Conservation (phyloP, 1,284 basidiomycete genomes). For the Apiotrichum brassicae region DNA sequence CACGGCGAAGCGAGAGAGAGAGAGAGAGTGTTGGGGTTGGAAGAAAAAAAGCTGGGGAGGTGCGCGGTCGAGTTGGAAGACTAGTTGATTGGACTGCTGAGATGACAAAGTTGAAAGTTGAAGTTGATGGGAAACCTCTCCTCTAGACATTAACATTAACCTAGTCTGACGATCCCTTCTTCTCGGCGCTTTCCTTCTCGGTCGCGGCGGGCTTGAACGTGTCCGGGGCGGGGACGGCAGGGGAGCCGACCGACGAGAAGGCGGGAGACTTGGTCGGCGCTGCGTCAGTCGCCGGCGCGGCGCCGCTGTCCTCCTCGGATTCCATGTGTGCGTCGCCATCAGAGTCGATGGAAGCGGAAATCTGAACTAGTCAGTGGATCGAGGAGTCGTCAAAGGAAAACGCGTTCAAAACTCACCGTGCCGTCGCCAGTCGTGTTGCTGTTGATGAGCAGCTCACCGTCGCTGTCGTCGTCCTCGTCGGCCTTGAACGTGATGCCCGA, state of each 20-base stretch:
- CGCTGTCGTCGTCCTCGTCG: conserved; percentile 38
- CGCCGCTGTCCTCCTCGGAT: conserved; percentile 53
- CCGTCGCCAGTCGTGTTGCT: conserved; percentile 7
- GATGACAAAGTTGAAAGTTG: not conserved
- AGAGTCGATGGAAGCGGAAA: conserved; percentile 49
- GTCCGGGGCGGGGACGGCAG: conserved; percentile 33
- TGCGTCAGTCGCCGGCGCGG: conserved; percentile 50
- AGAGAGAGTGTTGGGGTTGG: too few species aligned
- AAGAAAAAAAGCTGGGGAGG: too few species aligned
- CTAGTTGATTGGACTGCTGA: too few species aligned
- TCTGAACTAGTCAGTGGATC: too few species aligned
- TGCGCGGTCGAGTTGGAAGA: too few species aligned
- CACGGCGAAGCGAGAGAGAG: not conserved
- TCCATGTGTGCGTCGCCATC: conserved; percentile 53
- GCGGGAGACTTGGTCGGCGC: conserved; percentile 14
- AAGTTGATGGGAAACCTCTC: not conserved
- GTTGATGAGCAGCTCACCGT: conserved; percentile 26
- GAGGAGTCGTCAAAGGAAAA: too few species aligned
- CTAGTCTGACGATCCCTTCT: not conserved
- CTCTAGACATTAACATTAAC: too few species aligned
- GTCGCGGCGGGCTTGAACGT: conserved; percentile 16
- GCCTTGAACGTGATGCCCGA: conserved; percentile 39
- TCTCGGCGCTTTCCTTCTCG: not conserved
- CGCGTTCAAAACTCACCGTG: conserved; percentile 9
- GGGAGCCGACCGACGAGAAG: conserved; percentile 41